Percentiles rank a stretch among this genome's conserved stretches.
Conservation (phyloP, 371 early-diverging fungal genomes). For the Basidiobolus meristosporus region DNA sequence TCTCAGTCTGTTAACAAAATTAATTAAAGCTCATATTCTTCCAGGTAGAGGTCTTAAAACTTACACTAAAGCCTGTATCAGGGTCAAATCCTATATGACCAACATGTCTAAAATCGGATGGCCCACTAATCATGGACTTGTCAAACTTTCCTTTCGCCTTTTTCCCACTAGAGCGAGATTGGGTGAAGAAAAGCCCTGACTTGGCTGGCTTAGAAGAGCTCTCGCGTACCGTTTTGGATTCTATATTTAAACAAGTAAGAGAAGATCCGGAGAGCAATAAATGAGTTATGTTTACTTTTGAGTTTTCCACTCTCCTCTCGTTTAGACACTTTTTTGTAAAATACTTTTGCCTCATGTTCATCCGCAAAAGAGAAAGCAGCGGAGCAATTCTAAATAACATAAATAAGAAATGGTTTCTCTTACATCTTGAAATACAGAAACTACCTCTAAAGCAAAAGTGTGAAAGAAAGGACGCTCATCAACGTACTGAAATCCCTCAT, state of each 20-base stretch:
- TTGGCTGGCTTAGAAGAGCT: no score
- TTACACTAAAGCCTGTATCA: conserved; percentile 37
- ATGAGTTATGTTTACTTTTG: no score
- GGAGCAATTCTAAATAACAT: conserved; percentile 46
- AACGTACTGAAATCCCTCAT: conserved; percentile 47
- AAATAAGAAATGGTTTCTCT: no score
- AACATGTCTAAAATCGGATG: conserved; percentile 62
- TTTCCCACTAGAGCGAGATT: conserved; percentile 14
- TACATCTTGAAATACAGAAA: no score
- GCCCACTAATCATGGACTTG: conserved; percentile 52
- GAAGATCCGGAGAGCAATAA: no score
- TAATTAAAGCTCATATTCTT: no score
- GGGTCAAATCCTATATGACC: conserved; percentile 66
- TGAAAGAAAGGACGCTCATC: conserved; percentile 64
- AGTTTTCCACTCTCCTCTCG: conserved; percentile 21
- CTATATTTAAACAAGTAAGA: no score
- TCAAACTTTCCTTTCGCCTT: conserved; percentile 30
- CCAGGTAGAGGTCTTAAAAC: no score
- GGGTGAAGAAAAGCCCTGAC: no score
- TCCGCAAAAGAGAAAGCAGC: conserved; percentile 78
- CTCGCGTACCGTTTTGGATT: no score
- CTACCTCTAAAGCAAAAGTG: conserved; percentile 66
- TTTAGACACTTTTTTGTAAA: conserved; percentile 59
- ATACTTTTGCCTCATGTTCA: conserved; percentile 55
- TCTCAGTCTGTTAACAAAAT: conserved; percentile 20